Conservation (phyloP, 129 eudicot genomes). For the Heracleum sosnowskyi region DNA sequence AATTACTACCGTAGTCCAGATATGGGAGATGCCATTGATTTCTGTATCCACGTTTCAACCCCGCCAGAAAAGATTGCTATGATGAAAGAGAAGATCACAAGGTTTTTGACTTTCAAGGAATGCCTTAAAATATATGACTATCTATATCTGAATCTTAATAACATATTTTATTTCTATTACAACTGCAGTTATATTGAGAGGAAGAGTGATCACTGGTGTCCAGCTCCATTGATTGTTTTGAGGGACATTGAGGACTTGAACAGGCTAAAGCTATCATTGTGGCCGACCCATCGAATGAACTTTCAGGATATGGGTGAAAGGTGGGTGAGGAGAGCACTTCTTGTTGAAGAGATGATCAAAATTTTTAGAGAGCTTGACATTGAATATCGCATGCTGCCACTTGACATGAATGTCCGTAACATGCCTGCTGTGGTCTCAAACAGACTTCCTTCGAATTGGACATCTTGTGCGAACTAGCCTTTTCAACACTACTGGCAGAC, state of each 20-base stretch:
- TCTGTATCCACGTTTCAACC: slow-evolving; percentile 35
- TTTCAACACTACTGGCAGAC: neutral
- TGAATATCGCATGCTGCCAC: slow-evolving; percentile 30
- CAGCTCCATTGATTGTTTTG: slow-evolving; percentile 20
- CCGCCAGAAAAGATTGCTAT: slow-evolving; percentile 31
- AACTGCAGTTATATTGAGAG: slow-evolving; percentile 29
- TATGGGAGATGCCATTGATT: slow-evolving; percentile 45
- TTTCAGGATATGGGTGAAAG: slow-evolving; percentile 33
- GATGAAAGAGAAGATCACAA: slow-evolving; percentile 38
- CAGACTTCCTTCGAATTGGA: slow-evolving; percentile 74
- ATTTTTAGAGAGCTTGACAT: slow-evolving; percentile 33
- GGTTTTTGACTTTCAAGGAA: slow-evolving; percentile 11
- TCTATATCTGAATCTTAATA: neutral
- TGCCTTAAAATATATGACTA: neutral
- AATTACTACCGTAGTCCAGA: slow-evolving; percentile 56
- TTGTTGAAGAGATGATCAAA: slow-evolving; percentile 31
- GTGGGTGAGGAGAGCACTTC: slow-evolving; percentile 24
- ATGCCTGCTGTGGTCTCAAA: slow-evolving; percentile 46
- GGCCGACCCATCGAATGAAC: slow-evolving; percentile 36
- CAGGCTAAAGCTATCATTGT: slow-evolving; percentile 29
- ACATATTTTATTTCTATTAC: neutral
- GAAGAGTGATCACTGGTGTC: slow-evolving; percentile 40
- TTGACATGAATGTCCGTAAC: slow-evolving; percentile 57
- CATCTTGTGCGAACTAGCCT: slow-evolving; percentile 32
- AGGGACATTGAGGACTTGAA: slow-evolving; percentile 28